phyloP scores from a whole-genome alignment of 164 flowering plant species.

The Magnolia kwangsiensis region DNA sequence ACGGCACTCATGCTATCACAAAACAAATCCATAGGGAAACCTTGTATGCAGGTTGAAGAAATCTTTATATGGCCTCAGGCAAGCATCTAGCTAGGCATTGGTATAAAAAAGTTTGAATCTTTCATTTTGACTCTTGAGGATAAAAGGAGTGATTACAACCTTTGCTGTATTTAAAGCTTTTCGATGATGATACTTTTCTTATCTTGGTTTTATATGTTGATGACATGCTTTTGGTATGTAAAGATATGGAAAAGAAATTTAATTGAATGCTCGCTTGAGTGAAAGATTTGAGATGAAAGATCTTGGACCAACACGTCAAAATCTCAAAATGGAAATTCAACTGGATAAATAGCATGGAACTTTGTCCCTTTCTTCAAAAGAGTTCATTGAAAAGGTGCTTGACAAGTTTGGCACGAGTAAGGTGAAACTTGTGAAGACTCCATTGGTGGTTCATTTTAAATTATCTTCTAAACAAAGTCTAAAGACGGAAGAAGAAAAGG shows the following conservation, averaged over 20 bases:
- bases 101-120: not conserved
- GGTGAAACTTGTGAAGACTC: not conserved
- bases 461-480: not conserved
- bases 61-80: no score
- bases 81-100: not conserved
- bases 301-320: not conserved
- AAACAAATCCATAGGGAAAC: not conserved
- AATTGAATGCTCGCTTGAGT: slow-evolving; percentile 3
- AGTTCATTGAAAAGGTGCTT: not conserved
- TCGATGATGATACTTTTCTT: not conserved
- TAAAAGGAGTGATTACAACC: not conserved
- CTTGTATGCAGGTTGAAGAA: not conserved
- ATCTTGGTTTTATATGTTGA: slow-evolving; percentile 1
- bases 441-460: not conserved
- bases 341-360: not conserved
- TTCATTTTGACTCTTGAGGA: not conserved
- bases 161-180: not conserved
- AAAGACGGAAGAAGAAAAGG: not conserved
- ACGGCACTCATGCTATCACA: no score
- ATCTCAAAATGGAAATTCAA: not conserved
- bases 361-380: not conserved
- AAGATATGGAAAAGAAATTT: not conserved
- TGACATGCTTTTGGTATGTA: slow-evolving; percentile 1
- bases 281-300: slow-evolving; percentile 1
- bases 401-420: not conserved